Evolutionary conservation across 2,329 filamentous ascomycete species (phyloP).

Genomic region (Chaetomium sp.): DNA sequence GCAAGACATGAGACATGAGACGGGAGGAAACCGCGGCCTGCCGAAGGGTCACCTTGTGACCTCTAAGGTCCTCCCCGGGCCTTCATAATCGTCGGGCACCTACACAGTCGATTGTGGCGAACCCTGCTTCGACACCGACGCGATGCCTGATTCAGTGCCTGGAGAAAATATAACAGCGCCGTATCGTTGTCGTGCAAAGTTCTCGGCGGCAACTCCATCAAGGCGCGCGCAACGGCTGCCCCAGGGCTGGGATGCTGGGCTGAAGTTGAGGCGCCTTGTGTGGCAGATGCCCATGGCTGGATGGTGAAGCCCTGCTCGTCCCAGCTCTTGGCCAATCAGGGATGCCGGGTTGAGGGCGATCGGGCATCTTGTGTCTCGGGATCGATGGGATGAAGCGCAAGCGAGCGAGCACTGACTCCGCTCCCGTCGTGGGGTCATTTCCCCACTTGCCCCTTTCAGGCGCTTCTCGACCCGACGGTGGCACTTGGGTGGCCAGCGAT

Average conservation of each 20-base stretch:
- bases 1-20: constrained; percentile 1
- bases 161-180: not conserved
- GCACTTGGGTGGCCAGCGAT: constrained; percentile 13
- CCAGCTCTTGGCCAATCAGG: constrained; percentile 30
- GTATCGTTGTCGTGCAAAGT: not conserved
- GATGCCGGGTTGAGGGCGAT: constrained; percentile 28
- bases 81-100: no score
- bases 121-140: not conserved
- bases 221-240: constrained; percentile 14
- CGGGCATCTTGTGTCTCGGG: constrained; percentile 35
- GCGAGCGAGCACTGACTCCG: constrained; percentile 32
- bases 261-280: constrained; percentile 36
- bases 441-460: constrained; percentile 24
- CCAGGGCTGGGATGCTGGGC: constrained; percentile 23
- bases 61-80: no score
- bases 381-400: constrained; percentile 38
- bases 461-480: constrained; percentile 26
- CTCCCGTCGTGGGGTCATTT: constrained; percentile 25
- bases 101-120: no score
- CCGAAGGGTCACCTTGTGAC: not conserved
- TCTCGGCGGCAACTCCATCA: constrained; percentile 23
- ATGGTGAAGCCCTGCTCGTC: constrained; percentile 26
- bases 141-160: not conserved
- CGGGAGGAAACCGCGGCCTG: not conserved
- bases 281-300: constrained; percentile 30